phyloP scores from a whole-genome alignment of 176 grass and related monocot species.

The Elaeis guineensis region DNA sequence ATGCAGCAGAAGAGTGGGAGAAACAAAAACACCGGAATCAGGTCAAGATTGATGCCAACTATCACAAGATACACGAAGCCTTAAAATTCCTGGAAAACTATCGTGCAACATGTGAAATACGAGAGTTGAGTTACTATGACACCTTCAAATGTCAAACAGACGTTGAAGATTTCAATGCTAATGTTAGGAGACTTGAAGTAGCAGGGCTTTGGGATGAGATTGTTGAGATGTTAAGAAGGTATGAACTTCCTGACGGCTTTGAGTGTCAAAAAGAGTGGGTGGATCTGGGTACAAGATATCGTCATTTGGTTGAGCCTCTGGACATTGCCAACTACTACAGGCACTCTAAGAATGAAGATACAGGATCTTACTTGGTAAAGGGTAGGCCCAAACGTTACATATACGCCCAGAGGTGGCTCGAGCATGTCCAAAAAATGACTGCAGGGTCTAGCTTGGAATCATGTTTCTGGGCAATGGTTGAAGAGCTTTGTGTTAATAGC shows the following conservation, averaged over 20 bases:
- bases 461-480: conserved; percentile 82
- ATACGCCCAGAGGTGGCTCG: conserved; percentile 83
- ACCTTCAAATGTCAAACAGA: conserved; percentile 83
- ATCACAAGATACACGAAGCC: conserved; percentile 63
- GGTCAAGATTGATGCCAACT: conserved; percentile 57
- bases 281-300: conserved; percentile 60
- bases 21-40: conserved; percentile 84
- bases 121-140: conserved; percentile 66
- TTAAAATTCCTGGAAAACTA: conserved; percentile 51
- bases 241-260: conserved; percentile 70
- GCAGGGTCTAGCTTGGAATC: conserved; percentile 54
- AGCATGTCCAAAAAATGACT: conserved; percentile 42
- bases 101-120: conserved; percentile 45
- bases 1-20: conserved; percentile 68
- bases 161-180: conserved; percentile 73
- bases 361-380: conserved; percentile 65
- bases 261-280: conserved; percentile 69
- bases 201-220: conserved; percentile 91
- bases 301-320: conserved; percentile 74
- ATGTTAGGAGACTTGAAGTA: conserved; percentile 66
- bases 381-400: conserved; percentile 72
- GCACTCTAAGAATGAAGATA: conserved; percentile 93
- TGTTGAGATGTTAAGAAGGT: conserved; percentile 76
- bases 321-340: conserved; percentile 98
- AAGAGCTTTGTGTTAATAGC: conserved; percentile 75